Base-by-base conservation (phyloP, 2,329 filamentous ascomycete species). In the Colletotrichum simmondsii region DNA sequence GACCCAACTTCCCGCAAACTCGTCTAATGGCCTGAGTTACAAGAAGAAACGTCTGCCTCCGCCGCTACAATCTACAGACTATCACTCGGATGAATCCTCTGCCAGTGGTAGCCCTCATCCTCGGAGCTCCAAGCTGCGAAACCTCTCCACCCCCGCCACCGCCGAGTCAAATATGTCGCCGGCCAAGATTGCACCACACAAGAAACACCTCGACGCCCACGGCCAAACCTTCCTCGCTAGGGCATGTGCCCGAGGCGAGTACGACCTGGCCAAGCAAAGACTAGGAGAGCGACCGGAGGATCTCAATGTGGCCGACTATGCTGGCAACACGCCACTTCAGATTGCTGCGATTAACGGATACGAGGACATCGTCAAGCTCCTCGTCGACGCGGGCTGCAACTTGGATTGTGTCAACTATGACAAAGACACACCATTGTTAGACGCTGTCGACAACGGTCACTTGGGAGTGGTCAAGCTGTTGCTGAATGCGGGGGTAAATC, bases 381-480 rank as follows among this genome's bases (percentile, higher is more conserved):
- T 99, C 52, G 91, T 99, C 74, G 90, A 94, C 10, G 92, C 94
- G 74, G 94, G 94, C 42, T 98, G 95, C 82, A 93, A 94, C 68
- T 88, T 97, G 58, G 94, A 98, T 78, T 96, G 89, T 78, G 86
- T 92, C 71, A 92, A 93, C 77, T 92, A 94, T 77, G 93, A 95
- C 77, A 95, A 94, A 78, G 97, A 99, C 78, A 98, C 97, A 0
- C 97, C 97, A 32, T 88, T 99, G 46, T 92, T 99, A 66, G 97
- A 99, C 85, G 97, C 97, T 5, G 95, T 98, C 32, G 97, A 98
- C 77, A 99, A 99, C 78, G 94, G 94, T 1, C 95, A 99, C 79
- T 81, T 98, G 8, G 94, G 93, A 22, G 96, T 98, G 4, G 94
- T 99, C 54, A 94, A 92, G 78, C 86, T 98, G 11, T 85, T 99